phyloP scores from a whole-genome alignment of 2,329 filamentous ascomycete genomes.

The Hansfordia pulvinata region DNA sequence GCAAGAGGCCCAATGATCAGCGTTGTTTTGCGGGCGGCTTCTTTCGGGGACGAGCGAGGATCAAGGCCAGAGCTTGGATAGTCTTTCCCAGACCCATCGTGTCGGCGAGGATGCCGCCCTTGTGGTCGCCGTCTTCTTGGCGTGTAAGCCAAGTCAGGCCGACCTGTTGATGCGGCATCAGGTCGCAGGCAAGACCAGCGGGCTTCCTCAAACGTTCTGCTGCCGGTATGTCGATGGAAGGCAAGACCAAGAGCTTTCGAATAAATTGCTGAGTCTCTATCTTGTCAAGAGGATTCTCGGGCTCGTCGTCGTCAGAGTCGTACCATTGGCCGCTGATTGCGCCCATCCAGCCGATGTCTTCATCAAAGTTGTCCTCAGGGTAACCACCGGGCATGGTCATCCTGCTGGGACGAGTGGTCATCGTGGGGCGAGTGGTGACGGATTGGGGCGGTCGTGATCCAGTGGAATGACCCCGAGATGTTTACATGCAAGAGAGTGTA shows the following conservation, averaged over 20 bases:
- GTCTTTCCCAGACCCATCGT: slow-evolving; percentile 18
- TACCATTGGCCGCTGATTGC: too few relatives aligned
- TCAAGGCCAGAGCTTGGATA: slow-evolving; percentile 15
- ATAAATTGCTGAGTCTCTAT: slow-evolving; percentile 5
- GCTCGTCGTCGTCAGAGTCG: too few relatives aligned
- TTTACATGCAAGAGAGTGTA: too few relatives aligned
- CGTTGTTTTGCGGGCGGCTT: slow-evolving; percentile 11
- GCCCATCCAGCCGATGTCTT: too few relatives aligned
- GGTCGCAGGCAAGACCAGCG: slow-evolving; percentile 7
- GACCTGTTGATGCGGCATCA: slow-evolving; percentile 15
- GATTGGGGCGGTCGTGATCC: too few relatives aligned
- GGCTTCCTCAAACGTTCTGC: slow-evolving; percentile 8
- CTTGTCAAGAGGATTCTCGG: too few relatives aligned
- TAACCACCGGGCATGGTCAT: too few relatives aligned
- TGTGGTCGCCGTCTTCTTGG: slow-evolving; percentile 11
- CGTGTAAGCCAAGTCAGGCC: slow-evolving; percentile 15
- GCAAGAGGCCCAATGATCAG: slow-evolving; percentile 14
- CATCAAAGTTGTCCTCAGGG: too few relatives aligned
- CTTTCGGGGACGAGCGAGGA: slow-evolving; percentile 11
- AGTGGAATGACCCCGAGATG: too few relatives aligned
- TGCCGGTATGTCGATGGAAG: slow-evolving; percentile 8
- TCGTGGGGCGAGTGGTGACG: too few relatives aligned
- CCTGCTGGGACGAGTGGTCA: too few relatives aligned
- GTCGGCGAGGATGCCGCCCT: slow-evolving; percentile 15
- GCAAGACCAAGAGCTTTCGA: slow-evolving; percentile 7